A percentile compares a stretch with the other conserved stretches of the same genome.
These are phyloP conservation scores for Penicillium verhagenii DNA, from an alignment of 495 filamentous ascomycete species.

Conservation along the genomic window DNA sequence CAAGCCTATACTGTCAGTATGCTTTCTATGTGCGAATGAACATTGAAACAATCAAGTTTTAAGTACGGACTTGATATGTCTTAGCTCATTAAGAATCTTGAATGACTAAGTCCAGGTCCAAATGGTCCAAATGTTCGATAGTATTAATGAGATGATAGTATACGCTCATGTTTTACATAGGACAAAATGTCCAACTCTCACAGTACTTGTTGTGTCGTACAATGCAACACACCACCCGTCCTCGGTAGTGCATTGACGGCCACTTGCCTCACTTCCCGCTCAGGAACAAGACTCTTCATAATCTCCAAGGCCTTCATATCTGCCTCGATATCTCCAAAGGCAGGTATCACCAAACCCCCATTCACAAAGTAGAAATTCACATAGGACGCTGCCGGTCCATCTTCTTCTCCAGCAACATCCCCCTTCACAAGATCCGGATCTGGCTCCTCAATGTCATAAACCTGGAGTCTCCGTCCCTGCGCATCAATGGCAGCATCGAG, in stretches of 20 bases:
- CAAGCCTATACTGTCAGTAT: too few species aligned
- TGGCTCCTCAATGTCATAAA: constrained; percentile 32
- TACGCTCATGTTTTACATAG: not conserved
- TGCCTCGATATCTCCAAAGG: constrained; percentile 29
- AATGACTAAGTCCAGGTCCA: too few species aligned
- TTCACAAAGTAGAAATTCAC: constrained; percentile 41
- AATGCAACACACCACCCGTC: constrained; percentile 35
- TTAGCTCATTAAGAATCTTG: too few species aligned
- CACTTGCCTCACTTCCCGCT: constrained; percentile 25
- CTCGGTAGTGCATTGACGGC: constrained; percentile 27
- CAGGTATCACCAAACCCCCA: constrained; percentile 33
- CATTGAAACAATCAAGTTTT: too few species aligned
- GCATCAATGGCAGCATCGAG: constrained; percentile 26
- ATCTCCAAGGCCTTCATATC: constrained; percentile 28
- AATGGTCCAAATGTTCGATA: too few species aligned
- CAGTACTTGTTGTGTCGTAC: constrained; percentile 35
- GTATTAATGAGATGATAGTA: constrained; percentile 2
- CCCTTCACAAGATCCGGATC: constrained; percentile 23
- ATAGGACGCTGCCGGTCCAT: constrained; percentile 29
- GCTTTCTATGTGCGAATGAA: too few species aligned
- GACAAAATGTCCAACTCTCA: not conserved
- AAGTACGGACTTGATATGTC: too few species aligned
- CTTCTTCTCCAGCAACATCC: constrained; percentile 22
- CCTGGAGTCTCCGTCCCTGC: constrained; percentile 22
- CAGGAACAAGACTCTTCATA: constrained; percentile 24